phyloP scores from a whole-genome alignment of 805 yeast species.

The Candida bentonensis region DNA sequence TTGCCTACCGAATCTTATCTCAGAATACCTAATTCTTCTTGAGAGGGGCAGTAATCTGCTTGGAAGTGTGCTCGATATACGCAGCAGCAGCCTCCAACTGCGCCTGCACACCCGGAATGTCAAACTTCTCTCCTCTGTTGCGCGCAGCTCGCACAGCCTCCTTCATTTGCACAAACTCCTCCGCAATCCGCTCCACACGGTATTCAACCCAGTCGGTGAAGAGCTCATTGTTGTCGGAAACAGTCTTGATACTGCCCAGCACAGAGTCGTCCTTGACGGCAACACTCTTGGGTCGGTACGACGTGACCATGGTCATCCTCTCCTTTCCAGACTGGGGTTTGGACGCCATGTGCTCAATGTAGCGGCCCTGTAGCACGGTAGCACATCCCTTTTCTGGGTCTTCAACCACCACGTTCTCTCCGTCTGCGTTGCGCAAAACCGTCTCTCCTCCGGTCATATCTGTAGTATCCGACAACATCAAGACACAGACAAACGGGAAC shows the following conservation, averaged over 20 bases:
- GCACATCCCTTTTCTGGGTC: constrained; percentile 39
- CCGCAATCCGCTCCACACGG: constrained; percentile 4
- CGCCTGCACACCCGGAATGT: not conserved
- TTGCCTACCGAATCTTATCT: not conserved
- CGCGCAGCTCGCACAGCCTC: not conserved
- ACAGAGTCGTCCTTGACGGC: constrained; percentile 16
- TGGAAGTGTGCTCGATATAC: not conserved
- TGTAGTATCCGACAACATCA: constrained; percentile 46
- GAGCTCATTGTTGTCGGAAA: constrained; percentile 8
- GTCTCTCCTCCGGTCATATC: constrained; percentile 50
- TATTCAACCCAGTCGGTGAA: constrained; percentile 13
- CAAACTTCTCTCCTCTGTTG: not conserved
- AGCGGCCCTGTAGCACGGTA: constrained; percentile 34
- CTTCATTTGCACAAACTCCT: not conserved
- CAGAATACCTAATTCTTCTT: not conserved
- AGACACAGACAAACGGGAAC: constrained; percentile 54
- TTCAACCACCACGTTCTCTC: constrained; percentile 11
- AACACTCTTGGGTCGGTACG: constrained; percentile 17
- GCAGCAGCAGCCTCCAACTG: not conserved
- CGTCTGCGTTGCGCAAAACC: constrained; percentile 27
- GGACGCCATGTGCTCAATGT: constrained; percentile 33
- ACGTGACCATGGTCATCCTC: constrained; percentile 21
- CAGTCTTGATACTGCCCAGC: constrained; percentile 15
- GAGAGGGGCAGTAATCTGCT: not conserved
- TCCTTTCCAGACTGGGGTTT: constrained; percentile 26